Evolutionary conservation across 2,329 filamentous ascomycete genomes (phyloP), one percentile per base, ranked within the genome.

Genomic region (Fonsecaea monophora): DNA sequence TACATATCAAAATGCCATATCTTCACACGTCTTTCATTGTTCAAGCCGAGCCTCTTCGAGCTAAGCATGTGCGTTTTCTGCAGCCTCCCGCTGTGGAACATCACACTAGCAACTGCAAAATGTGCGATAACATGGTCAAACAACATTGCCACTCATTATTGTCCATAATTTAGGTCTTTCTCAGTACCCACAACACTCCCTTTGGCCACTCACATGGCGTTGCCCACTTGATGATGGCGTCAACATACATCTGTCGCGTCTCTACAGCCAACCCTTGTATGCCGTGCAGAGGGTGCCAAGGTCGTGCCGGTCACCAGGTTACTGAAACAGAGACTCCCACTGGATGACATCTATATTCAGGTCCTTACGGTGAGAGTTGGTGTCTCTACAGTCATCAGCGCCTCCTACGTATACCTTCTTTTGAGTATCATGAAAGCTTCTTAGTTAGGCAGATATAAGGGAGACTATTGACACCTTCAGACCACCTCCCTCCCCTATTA

Each of bases 21-120:
- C 45, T 62, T 30, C 38, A 38, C 21, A 50, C 45, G 50, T n/a
- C 25, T 48, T 48, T 18, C 18, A 56, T 25, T 10, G 32, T 34
- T 10, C 53, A n/a, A 40, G 30, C 15, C 42, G 35, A 62, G 53
- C 48, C 53, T 53, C 62, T 40, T 34, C 35, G 25, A 57, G 55
- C 67, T 64, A 66, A 66, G 60, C 64, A 69, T 67, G 64, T 67
- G 64, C 67, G 18, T 60, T 67, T 66, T 58, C 64, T 58, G 63
- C 64, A 65, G 50, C 56, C 60, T 60, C 35, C 64, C 67, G 59
- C 50, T n/a, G 6, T 25, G 32, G 21, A 68, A 53, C 54, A 38
- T 32, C 37, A 53, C 48, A 13, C 40, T 37, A 60, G 30, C 57
- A 18, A 7, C 18, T n/a, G 7, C 32, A 50, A 54, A 54, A 48